phyloP scores from a whole-genome alignment of 768 basidiomycete genomes.

The Macrolepiota dolichaula region DNA sequence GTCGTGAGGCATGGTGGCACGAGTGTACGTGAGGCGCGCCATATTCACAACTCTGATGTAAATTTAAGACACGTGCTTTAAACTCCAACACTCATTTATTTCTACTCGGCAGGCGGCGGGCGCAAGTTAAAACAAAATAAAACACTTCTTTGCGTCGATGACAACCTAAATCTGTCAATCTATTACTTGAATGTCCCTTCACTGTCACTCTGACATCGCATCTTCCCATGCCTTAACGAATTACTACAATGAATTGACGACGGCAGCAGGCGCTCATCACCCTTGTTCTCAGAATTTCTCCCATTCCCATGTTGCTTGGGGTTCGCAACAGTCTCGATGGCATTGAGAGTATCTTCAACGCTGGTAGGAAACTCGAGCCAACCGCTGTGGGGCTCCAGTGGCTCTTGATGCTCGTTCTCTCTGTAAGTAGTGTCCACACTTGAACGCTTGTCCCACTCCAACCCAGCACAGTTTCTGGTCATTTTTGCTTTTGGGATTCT shows the following conservation, averaged over 20 bases:
- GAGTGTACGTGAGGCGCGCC: background rate
- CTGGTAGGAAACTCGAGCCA: constrained; percentile 49
- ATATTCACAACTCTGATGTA: background rate
- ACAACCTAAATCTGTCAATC: too few species aligned
- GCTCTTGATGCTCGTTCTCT: constrained; percentile 51
- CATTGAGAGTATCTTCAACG: constrained; percentile 21
- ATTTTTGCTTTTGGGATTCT: constrained; percentile 64
- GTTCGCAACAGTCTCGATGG: constrained; percentile 15
- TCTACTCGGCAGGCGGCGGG: background rate
- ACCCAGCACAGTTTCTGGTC: constrained; percentile 62
- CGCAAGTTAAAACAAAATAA: too few species aligned
- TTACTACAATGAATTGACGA: background rate
- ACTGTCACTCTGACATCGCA: background rate
- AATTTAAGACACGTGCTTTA: background rate
- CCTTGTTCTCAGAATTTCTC: background rate
- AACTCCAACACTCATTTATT: background rate
- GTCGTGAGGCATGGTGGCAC: constrained; percentile 15
- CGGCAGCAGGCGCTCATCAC: background rate
- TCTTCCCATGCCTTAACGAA: background rate
- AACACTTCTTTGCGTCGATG: too few species aligned
- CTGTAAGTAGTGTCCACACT: constrained; percentile 35
- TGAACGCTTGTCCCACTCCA: constrained; percentile 23
- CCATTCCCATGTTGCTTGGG: background rate
- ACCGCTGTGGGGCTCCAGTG: constrained; percentile 60
- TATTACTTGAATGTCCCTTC: background rate